These are phyloP conservation scores for Heterobasidion annosum DNA, from an alignment of 1,284 basidiomycete genomes.

Conservation along the genomic window DNA sequence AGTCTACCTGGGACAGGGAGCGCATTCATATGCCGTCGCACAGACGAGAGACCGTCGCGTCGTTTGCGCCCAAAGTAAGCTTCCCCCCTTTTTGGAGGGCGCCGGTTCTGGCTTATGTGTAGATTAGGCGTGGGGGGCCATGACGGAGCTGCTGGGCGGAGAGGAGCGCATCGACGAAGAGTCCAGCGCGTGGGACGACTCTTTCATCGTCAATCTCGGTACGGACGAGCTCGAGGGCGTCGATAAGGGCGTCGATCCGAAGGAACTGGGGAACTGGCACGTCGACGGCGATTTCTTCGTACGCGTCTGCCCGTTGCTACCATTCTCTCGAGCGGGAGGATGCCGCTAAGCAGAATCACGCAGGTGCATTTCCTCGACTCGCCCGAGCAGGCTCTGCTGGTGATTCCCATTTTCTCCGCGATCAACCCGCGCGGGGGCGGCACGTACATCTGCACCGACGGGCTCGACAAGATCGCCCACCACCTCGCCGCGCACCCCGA, in stretches of 20 bases:
- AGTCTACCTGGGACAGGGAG: constrained; percentile 43
- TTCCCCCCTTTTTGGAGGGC: background rate
- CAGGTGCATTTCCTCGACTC: constrained; percentile 54
- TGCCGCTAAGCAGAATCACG: background rate
- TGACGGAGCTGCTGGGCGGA: constrained; percentile 47
- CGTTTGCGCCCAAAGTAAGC: constrained; percentile 43
- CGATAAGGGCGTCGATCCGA: constrained; percentile 23
- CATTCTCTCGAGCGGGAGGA: background rate
- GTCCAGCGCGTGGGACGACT: constrained; percentile 43
- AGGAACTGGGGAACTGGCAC: constrained; percentile 51
- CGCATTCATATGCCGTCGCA: constrained; percentile 51
- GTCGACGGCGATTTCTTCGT: constrained; percentile 59
- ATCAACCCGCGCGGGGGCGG: constrained; percentile 44
- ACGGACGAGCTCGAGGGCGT: constrained; percentile 29
- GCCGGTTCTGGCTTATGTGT: background rate
- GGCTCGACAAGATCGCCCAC: constrained; percentile 38
- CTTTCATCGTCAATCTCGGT: constrained; percentile 53
- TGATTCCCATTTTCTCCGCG: constrained; percentile 48
- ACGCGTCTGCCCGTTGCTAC: constrained; percentile 7
- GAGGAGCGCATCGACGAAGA: constrained; percentile 44
- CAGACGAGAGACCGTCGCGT: constrained; percentile 31
- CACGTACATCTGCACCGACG: constrained; percentile 49
- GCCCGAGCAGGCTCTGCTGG: constrained; percentile 50
- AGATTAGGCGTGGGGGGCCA: constrained; percentile 44
- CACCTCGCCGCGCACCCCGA: constrained; percentile 48